phyloP scores from a whole-genome alignment of 495 filamentous ascomycete species.

The Talaromyces nanjingensis region DNA sequence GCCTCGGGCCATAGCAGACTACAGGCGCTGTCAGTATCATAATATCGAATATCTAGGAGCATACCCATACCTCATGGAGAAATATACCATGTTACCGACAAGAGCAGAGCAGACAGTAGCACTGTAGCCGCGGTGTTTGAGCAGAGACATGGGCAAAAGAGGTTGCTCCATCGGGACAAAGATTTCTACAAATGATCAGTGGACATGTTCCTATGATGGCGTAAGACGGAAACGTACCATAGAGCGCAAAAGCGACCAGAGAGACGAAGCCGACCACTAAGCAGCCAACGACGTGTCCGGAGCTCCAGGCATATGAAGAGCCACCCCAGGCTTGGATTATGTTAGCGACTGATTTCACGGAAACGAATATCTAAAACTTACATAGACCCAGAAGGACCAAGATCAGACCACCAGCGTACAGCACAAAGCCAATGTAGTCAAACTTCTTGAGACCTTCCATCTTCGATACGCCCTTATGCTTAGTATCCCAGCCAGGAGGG shows the following conservation, averaged over 20 bases:
- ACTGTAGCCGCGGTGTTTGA: conserved; percentile 35
- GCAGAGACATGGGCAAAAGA: conserved; percentile 38
- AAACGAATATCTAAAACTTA: conserved; percentile 10
- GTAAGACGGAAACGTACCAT: conserved; percentile 16
- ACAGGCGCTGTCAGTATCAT: not conserved
- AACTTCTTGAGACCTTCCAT: conserved; percentile 26
- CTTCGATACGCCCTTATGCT: conserved; percentile 24
- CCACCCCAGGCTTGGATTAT: conserved; percentile 35
- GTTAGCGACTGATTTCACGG: not conserved
- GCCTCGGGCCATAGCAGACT: conserved; percentile 30
- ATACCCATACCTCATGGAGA: conserved; percentile 20
- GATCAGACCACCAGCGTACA: conserved; percentile 35
- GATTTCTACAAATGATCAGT: conserved; percentile 16
- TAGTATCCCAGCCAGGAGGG: conserved; percentile 26
- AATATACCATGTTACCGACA: conserved; percentile 31
- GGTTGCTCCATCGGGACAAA: conserved; percentile 23
- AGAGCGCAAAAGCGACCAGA: conserved; percentile 36
- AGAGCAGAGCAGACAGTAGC: conserved; percentile 30
- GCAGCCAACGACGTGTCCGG: conserved; percentile 36
- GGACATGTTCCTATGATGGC: conserved; percentile 17
- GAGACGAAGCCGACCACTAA: conserved; percentile 35
- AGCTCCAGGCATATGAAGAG: conserved; percentile 39
- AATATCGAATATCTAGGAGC: not conserved
- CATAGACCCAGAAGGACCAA: conserved; percentile 42
- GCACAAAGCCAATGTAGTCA: conserved; percentile 35